A percentile compares a stretch with the other conserved stretches of the same genome.
Evolutionary conservation across 2,329 filamentous ascomycete genomes (phyloP).

Genomic region (Biscogniauxia mediterranea): DNA sequence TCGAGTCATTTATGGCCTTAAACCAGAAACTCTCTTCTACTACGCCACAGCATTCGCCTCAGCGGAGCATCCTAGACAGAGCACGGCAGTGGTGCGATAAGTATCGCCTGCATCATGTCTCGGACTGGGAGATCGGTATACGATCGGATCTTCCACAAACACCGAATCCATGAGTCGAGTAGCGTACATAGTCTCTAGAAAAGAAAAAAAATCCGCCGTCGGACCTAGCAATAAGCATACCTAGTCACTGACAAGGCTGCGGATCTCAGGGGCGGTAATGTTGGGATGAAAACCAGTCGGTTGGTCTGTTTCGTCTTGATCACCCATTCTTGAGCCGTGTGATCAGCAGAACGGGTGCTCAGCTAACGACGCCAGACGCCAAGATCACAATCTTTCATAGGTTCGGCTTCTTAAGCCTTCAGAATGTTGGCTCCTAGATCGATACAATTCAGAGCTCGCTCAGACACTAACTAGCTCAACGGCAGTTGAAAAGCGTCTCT

Average conservation of each 20-base stretch:
- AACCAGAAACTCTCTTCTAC: conserved; percentile 24
- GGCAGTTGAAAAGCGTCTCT: not conserved
- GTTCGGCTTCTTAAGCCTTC: not conserved
- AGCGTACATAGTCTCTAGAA: not conserved
- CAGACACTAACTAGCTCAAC: not conserved
- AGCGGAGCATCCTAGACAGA: conserved; percentile 33
- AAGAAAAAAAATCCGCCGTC: conserved; percentile 1
- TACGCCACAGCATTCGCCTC: conserved; percentile 21
- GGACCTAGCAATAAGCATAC: not conserved
- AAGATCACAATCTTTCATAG: not conserved
- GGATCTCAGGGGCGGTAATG: not conserved
- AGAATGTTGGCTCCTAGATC: not conserved
- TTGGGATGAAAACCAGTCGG: not conserved
- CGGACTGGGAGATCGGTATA: conserved; percentile 6
- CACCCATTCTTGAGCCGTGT: not conserved
- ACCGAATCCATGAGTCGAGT: conserved; percentile 7
- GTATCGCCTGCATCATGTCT: conserved; percentile 16
- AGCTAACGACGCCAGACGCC: not conserved
- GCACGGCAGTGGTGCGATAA: conserved; percentile 36
- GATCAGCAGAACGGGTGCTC: not conserved
- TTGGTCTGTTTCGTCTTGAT: not conserved
- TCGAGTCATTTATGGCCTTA: conserved; percentile 27
- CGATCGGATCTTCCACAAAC: conserved; percentile 3
- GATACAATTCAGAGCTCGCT: not conserved
- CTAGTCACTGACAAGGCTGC: not conserved